Evolutionary conservation across 257 asterid genomes (phyloP).

Genomic region (Solanum clarkiae): DNA sequence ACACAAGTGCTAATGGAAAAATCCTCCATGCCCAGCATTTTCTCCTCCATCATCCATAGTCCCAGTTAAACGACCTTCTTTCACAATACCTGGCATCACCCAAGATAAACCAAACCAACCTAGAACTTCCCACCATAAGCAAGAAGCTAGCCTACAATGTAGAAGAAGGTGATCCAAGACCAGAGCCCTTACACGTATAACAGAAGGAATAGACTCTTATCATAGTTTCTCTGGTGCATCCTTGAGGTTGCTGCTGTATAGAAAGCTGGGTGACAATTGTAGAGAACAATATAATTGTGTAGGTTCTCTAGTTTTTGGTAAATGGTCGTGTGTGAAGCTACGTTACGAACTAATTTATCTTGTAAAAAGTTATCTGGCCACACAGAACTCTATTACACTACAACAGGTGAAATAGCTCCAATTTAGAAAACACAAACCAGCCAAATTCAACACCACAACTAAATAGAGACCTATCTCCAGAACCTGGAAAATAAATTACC

Average conservation of each 20-base stretch:
- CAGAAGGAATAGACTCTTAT: not conserved
- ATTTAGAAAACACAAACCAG: not conserved
- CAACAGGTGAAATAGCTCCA: not conserved
- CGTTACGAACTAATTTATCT: not conserved
- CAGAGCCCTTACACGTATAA: not conserved
- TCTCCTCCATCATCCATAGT: not conserved
- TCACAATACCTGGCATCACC: not conserved
- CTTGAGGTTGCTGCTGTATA: not conserved
- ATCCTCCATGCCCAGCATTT: not conserved
- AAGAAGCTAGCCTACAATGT: not conserved
- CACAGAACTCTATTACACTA: not conserved
- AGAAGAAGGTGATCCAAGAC: not conserved
- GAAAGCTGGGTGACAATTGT: not conserved
- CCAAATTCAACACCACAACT: not conserved
- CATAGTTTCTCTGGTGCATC: not conserved
- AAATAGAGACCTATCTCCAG: not conserved
- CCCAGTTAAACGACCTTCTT: not conserved
- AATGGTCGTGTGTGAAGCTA: not conserved
- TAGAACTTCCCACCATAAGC: not conserved
- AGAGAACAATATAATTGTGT: not conserved
- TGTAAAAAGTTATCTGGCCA: not conserved
- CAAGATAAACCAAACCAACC: not conserved
- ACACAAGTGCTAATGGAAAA: not conserved
- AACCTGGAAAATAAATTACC: not conserved
- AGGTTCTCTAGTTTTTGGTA: not conserved